Percentiles rank a stretch among this genome's conserved stretches.
These are phyloP conservation scores for Sinapis alba DNA, from an alignment of 441 rosid species.

Conservation along the genomic window DNA sequence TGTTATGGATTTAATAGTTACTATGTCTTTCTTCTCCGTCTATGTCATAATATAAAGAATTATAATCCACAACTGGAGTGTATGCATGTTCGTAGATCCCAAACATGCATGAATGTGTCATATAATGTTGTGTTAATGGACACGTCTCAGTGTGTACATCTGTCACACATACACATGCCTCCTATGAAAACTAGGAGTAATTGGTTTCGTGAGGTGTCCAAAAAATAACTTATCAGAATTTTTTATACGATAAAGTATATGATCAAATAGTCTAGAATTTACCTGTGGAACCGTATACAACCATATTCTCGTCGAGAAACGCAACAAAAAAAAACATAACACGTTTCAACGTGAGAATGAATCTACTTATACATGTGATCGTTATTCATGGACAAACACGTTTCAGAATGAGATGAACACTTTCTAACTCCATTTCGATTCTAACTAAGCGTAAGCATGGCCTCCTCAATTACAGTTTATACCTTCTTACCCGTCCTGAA, in stretches of 20 bases:
- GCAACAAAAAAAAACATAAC: neutral
- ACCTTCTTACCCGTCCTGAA: neutral
- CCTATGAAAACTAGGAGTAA: neutral
- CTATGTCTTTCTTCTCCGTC: no score
- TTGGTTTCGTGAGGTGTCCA: constrained; percentile 18
- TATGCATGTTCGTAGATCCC: constrained; percentile 8
- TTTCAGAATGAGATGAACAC: neutral
- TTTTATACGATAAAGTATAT: neutral
- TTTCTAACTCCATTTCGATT: neutral
- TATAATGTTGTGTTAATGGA: neutral
- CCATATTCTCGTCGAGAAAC: neutral
- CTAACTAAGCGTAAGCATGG: neutral
- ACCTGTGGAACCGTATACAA: neutral
- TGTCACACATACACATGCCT: constrained; percentile 13
- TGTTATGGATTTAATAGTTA: neutral
- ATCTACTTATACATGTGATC: neutral
- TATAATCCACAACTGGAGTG: neutral
- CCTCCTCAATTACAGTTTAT: neutral
- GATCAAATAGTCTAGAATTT: neutral
- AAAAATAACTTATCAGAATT: neutral
- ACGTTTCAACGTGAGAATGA: constrained; percentile 1
- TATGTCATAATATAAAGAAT: no score
- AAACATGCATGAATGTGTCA: constrained; percentile 16
- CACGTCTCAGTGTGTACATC: constrained; percentile 21
- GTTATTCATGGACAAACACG: neutral